phyloP scores from a whole-genome alignment of 805 yeast genomes.

The Kregervanrija pseudodelftensis region DNA sequence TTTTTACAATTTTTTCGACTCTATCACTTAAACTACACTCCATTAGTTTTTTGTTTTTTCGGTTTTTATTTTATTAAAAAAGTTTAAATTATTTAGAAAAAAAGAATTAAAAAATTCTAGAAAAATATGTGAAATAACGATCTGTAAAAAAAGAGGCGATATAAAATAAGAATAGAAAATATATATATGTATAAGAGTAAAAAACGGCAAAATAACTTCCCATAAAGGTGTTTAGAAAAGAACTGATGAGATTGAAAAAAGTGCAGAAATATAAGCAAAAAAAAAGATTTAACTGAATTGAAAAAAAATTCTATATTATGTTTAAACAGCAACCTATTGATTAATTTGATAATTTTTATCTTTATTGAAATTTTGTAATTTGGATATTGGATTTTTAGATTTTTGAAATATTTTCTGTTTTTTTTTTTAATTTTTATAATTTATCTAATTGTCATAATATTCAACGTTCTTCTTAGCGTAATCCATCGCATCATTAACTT shows the following conservation, averaged over 20 bases:
- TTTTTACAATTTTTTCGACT: too few species aligned
- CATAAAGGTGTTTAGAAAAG: not conserved
- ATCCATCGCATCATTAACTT: slow-evolving; percentile 64
- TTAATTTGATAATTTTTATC: not conserved
- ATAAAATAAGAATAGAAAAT: not conserved
- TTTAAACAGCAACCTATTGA: not conserved
- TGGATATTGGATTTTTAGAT: not conserved
- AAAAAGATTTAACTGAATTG: not conserved
- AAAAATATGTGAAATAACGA: not conserved
- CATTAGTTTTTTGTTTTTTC: not conserved
- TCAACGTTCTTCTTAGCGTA: slow-evolving; percentile 76
- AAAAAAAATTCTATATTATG: not conserved
- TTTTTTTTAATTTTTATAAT: not conserved
- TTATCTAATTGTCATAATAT: slow-evolving; percentile 30
- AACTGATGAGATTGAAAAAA: not conserved
- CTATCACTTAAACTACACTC: too few species aligned
- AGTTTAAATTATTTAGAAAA: not conserved
- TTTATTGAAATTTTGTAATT: not conserved
- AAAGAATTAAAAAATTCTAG: not conserved
- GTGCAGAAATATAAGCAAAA: not conserved
- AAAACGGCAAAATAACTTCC: not conserved
- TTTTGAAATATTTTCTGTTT: not conserved
- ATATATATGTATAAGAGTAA: too few species aligned
- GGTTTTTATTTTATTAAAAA: not conserved
- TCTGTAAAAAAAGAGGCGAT: not conserved